Evolutionary conservation across 352 stramenopile genomes (phyloP), one percentile per base, ranked within the genome.

Genomic region (Phytophthora europaea): DNA sequence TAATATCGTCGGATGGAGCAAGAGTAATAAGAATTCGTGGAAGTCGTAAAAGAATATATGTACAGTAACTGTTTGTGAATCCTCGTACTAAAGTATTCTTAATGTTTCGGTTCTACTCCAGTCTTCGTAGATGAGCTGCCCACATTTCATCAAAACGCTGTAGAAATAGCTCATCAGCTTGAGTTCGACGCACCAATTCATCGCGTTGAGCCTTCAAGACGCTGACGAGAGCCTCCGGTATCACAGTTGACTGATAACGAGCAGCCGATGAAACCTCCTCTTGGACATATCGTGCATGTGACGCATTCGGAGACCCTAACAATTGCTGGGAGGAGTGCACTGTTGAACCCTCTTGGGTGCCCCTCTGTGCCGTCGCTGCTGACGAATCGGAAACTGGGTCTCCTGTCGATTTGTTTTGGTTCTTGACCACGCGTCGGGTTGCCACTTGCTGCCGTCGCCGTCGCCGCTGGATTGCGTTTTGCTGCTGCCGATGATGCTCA

Each of bases 401-500:
- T 31, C 26, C 26, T 31, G 3, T 31, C 26, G 7, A 31, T 31
- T 31, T 23, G 15, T 9, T 53, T 53, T 23, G 1, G n/a, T 23
- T 53, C 47, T 53, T 53, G 47, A 28, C 16, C 47, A 53, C 31
- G 47, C 47, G 15, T 53, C 16, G n/a, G 26, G 26, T 31, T 31
- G 26, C 26, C 26, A 31, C 26, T 53, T 53, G 6, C 48, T 34
- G 48, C 48, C 48, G 20, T 33, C 48, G n/a, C 48, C 48, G 48
- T 3, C 8, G 48, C 48, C 20, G n/a, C 48, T 55, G 48, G 10
- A 33, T 33, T n/a, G n/a, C 5, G 48, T 55, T 55, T 55, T 53
- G 20, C 48, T 55, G 48, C 10, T 34, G 48, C n/a, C 48, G 48
- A 31, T 55, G 48, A 55, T 55, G 48, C 10, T 55, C 48, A 55